Conservation (phyloP, 1,139 yeast genomes). For the Geotrichum fermentans region DNA sequence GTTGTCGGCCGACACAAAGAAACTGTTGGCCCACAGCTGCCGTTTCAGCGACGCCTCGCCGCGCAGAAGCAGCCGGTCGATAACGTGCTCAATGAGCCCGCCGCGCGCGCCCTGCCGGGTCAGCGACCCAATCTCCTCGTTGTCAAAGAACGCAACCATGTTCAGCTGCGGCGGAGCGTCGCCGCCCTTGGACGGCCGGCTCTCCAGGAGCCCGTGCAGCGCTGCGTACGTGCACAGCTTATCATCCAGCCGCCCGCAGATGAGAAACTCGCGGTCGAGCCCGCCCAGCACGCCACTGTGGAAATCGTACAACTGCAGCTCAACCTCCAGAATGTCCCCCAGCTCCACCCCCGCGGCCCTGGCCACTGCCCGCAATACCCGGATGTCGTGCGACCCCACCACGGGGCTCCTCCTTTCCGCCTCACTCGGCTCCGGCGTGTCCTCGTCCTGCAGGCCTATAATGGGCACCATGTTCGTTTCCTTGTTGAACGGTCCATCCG, state of each 20-base stretch:
- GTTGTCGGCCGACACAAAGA: constrained; percentile 83
- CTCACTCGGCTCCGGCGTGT: constrained; percentile 29
- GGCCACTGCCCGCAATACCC: constrained; percentile 64
- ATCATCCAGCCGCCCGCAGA: constrained; percentile 84
- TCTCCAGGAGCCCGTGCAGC: constrained; percentile 50
- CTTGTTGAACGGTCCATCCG: constrained; percentile 68
- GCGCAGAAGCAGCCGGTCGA: constrained; percentile 60
- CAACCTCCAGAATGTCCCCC: constrained; percentile 70
- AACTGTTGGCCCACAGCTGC: constrained; percentile 52
- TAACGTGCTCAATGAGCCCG: constrained; percentile 70
- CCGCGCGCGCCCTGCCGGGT: constrained; percentile 94
- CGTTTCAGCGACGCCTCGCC: constrained; percentile 42
- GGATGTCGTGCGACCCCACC: constrained; percentile 61
- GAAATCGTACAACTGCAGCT: constrained; percentile 71
- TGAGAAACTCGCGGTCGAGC: constrained; percentile 73
- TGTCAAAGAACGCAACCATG: constrained; percentile 77
- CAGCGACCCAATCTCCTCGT: constrained; percentile 85
- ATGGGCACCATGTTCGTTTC: constrained; percentile 82
- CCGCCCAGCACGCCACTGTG: constrained; percentile 81
- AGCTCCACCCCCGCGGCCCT: constrained; percentile 49
- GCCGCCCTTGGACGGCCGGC: constrained; percentile 51
- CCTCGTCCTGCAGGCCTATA: constrained; percentile 48
- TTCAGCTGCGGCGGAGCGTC: too few species aligned
- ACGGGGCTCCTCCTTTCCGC: constrained; percentile 52
- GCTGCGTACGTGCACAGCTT: constrained; percentile 81